Conservation (phyloP, 352 stramenopile genomes). For the Globisporangium sylvaticum region DNA sequence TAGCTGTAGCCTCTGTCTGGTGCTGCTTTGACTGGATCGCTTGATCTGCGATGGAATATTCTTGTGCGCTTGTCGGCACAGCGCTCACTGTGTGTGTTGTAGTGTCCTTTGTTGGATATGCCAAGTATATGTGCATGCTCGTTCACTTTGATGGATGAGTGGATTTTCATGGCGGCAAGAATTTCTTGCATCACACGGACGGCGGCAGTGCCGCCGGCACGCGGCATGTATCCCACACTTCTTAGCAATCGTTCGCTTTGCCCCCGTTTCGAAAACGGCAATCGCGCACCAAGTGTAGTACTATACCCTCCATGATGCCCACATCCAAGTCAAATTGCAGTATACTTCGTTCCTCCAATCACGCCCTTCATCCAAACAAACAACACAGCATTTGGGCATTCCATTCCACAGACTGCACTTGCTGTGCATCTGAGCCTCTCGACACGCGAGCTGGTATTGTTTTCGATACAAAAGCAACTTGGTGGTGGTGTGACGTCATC, state of each 20-base stretch:
- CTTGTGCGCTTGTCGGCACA: background rate
- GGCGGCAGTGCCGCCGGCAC: no score
- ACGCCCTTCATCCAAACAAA: conserved; percentile 12
- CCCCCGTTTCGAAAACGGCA: background rate
- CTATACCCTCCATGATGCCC: background rate
- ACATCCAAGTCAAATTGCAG: background rate
- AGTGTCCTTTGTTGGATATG: background rate
- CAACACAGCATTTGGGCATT: background rate
- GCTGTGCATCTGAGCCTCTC: no score
- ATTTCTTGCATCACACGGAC: background rate
- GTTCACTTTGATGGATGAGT: background rate
- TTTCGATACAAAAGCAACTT: background rate
- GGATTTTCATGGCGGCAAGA: background rate
- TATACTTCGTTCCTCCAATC: conserved; percentile 6
- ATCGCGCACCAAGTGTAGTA: background rate
- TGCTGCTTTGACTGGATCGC: background rate
- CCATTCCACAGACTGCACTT: no score
- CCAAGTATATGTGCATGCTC: background rate
- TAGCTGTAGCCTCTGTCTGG: background rate
- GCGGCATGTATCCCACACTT: background rate
- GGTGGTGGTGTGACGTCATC: background rate
- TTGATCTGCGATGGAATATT: no score
- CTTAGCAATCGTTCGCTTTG: conserved; percentile 1
- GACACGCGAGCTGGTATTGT: background rate
- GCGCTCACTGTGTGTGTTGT: background rate